Evolutionary conservation across 768 basidiomycete genomes (phyloP), one percentile per base, ranked within the genome.

Genomic region (Psilocybe azurescens): DNA sequence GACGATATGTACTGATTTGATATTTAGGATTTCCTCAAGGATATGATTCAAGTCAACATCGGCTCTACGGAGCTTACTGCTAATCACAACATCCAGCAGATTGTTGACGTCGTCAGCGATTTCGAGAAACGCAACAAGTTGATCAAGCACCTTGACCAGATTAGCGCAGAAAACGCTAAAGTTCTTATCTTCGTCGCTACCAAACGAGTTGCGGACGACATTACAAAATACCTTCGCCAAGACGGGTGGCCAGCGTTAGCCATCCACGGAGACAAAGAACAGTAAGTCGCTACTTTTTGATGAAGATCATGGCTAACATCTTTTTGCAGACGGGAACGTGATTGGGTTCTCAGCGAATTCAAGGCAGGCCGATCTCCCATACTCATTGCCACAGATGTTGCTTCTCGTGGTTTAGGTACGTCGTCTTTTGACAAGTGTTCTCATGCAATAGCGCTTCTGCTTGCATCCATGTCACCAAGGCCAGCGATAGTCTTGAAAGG

Each of bases 191-290:
- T 99, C 75, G 95, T 98, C 63, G 95, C 89, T 18, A 99, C 97
- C 28, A 99, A 99, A 79, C 86, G 97, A 51, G 94, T 97, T 61
- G 97, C 97, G 54, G 97, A 99, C 75, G 97, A 99, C 65, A 91
- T 99, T 70, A 99, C 97, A 18, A 99, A 98, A 78, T 96, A 95
- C 71, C 83, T 99, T 60, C 91, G 97, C 61, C 91, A 93, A 82
- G 97, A 99, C 71, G 97, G 97, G 13, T 99, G 97, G 97, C 97
- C 97, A n/a, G 97, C 97, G 13, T 82, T 99, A 39, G 97, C 97
- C 57, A 99, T 99, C 71, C 97, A 99, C 73, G 97, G 97, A 70
- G 97, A 99, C 82, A 99, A 99, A 79, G 95, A 95, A 81, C 95
- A 97, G 93, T 96, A 74, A 68, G 91, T 82, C 3, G 30, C 20